Evolutionary conservation across 306 rosid species (phyloP).

Genomic region (Macrotyloma uniflorum): DNA sequence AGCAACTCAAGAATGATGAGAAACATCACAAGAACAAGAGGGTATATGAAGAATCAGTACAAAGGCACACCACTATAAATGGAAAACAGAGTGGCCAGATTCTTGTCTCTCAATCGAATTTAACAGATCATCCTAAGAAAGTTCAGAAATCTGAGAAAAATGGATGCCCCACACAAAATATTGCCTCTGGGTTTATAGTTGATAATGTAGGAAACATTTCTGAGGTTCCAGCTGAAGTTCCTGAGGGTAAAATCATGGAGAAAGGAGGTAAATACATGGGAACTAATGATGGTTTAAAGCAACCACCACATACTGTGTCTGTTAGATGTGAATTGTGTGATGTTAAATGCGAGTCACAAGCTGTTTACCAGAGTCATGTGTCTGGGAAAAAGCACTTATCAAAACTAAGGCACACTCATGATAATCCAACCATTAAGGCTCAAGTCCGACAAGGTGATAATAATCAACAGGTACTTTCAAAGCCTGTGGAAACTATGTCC

Average conservation of each 20-base stretch:
- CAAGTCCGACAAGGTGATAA: too few relatives aligned
- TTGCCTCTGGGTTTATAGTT: slow-evolving; percentile 46
- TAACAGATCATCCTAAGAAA: slow-evolving; percentile 49
- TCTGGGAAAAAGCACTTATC: slow-evolving; percentile 68
- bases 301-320: slow-evolving; percentile 49
- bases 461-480: background rate
- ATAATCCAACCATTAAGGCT: too few relatives aligned
- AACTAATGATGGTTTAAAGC: slow-evolving; percentile 58
- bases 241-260: slow-evolving; percentile 42
- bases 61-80: slow-evolving; percentile 51
- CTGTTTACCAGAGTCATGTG: slow-evolving; percentile 74
- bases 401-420: slow-evolving; percentile 56
- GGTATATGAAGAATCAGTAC: slow-evolving; percentile 58
- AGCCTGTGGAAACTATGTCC: slow-evolving; percentile 50
- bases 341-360: slow-evolving; percentile 77
- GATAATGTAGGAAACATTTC: slow-evolving; percentile 43
- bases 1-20: slow-evolving; percentile 75
- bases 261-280: slow-evolving; percentile 57
- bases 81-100: slow-evolving; percentile 51
- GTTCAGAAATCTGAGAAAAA: slow-evolving; percentile 47
- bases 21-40: slow-evolving; percentile 66
- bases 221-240: slow-evolving; percentile 50
- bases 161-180: background rate
- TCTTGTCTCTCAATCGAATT: slow-evolving; percentile 51
- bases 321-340: slow-evolving; percentile 75